Base-by-base conservation (phyloP, 2,329 filamentous ascomycete species). In the Colletotrichum trifolii region DNA sequence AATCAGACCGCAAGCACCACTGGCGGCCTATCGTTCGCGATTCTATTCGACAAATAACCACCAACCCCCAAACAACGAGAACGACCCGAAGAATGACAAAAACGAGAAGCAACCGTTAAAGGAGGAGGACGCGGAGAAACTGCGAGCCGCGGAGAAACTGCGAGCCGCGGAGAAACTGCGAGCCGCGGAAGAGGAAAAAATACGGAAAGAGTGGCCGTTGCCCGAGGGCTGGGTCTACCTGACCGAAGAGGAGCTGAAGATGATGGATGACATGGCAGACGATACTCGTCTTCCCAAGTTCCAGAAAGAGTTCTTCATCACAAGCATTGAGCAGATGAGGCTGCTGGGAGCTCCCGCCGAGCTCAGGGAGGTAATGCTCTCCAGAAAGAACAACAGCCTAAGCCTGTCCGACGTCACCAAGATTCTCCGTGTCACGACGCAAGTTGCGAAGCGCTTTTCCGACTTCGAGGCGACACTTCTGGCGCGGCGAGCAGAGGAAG, bases 271-370 rank as follows among this genome's bases (percentile, higher is more conserved):
- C 36, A 83, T 92, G 46, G 73, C 75, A 2, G 81, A 82, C 66
- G 77, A 91, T 64, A 86, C 86, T 69, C 81, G 83, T 66, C 82
- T 93, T 61, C 90, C 91, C 8, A 81, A 83, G 59, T 82, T 83
- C n/a, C 88, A 92, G 76, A 82, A 82, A 43, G 77, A 86, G 54
- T 79, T 84, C 25, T 76, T 94, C 64, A 83, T 88, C 64, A 82
- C 86, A 52, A 82, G 89, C 8, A 78, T 91, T n/a, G 79, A 85
- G 66, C 80, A 84, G 35, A 83, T 95, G 66, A 87, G 89, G 78
- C 82, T 83, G 66, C 83, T 89, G 46, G 93, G 93, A 9, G 86
- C 93, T 13, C 92, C 93, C 1, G 71, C 79, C 25, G 92, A 93
- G 73, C 78, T 93, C 15, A 84, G 86, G 59, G 84, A 90, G 43